Base-by-base conservation (phyloP, 495 filamentous ascomycete species). In the Baudoinia panamericana region DNA sequence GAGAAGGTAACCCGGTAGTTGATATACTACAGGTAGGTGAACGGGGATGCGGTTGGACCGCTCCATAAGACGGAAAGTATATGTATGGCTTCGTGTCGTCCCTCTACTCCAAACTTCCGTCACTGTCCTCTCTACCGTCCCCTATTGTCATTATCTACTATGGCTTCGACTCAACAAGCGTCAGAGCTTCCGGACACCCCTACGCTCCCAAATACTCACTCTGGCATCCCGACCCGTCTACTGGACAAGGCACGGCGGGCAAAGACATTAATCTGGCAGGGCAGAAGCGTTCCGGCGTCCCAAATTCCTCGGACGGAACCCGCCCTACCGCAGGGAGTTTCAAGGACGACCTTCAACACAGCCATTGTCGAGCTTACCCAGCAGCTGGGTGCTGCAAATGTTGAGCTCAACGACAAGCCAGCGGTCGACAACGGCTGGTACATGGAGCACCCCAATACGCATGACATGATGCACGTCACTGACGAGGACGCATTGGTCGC, bases 401-500 rank as follows among this genome's bases (percentile, higher is more conserved):
- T 57, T 16, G 21, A 22, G 8, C n/a, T 57, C 4, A 53, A 56
- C 36, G 29, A 39, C 7, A 41, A 37, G 24, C 22, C 35, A 3
- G 25, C 38, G 5, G 19, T 46, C 6, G 34, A 25, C 16, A 23
- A 53, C 25, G 53, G 39, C 24, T 34, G 43, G 24, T 57, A 57
- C 26, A 55, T 45, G 30, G 37, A 57, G 23, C 52, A 44, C 0
- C 45, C 34, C 30, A 52, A 53, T 10, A 51, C 26, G 1, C 55
- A 57, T 31, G 55, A 57, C 34, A 56, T 58, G 51, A 49, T 54
- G 36, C 25, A 39, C 20, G 42, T 56, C 7, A 30, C 48, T 3
- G 53, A 51, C 12, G 4, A 33, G 18, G 41, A 50, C 9, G 29
- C 40, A 23, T 22, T 54, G 29, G 28, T 51, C 16, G 39, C 43